A percentile compares a stretch with the other conserved stretches of the same genome.
phyloP scores from a whole-genome alignment of 768 basidiomycete species.

The Mrakia frigida region DNA sequence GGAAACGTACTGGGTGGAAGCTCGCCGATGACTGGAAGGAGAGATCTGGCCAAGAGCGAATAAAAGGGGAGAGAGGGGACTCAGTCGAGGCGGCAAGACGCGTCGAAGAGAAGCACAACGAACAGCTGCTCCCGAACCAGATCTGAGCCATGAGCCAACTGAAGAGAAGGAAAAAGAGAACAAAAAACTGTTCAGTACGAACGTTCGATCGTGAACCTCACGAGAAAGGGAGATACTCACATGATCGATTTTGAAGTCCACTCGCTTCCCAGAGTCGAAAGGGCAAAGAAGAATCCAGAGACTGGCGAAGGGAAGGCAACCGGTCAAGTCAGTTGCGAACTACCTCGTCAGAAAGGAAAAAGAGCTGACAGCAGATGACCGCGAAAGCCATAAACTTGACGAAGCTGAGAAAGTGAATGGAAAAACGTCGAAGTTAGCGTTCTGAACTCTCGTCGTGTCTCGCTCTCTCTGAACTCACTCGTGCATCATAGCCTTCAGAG shows the following conservation, averaged over 20 bases:
- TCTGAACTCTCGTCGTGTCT: no score
- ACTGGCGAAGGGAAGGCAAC: constrained; percentile 38
- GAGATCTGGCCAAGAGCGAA: constrained; percentile 30
- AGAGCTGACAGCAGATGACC: constrained; percentile 54
- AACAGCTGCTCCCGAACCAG: constrained; percentile 59
- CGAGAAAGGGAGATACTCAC: neutral
- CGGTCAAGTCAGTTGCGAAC: no score
- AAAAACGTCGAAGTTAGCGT: no score
- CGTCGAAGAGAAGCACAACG: neutral
- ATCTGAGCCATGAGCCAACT: constrained; percentile 78
- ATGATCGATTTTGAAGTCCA: constrained; percentile 17
- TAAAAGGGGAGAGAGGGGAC: neutral
- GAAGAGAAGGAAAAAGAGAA: constrained; percentile 32
- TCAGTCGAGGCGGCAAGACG: no score
- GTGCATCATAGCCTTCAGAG: neutral
- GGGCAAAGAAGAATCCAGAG: constrained; percentile 63
- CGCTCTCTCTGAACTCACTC: no score
- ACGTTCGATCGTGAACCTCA: neutral
- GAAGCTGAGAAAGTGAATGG: constrained; percentile 48
- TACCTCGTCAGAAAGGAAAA: no score
- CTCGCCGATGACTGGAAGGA: constrained; percentile 50
- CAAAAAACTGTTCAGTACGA: constrained; percentile 23
- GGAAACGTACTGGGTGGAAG: constrained; percentile 55
- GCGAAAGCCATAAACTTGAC: constrained; percentile 73
- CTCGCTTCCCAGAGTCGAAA: constrained; percentile 52